phyloP scores from a whole-genome alignment of 139 green algal genomes.

The Chlorella ohadii region DNA sequence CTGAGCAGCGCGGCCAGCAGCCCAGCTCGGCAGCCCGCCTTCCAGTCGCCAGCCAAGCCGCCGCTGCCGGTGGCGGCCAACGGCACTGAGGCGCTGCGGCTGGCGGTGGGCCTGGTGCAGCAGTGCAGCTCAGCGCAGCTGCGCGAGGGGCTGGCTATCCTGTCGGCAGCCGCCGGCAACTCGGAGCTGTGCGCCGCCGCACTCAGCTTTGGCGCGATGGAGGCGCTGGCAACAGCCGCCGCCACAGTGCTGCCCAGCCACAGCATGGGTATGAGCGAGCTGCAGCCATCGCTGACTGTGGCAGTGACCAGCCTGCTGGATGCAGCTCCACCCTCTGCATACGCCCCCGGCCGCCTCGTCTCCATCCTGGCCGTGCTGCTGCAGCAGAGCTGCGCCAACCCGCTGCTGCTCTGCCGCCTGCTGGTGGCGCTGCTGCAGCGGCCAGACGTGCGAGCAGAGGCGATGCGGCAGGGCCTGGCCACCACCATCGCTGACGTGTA shows the following conservation, averaged over 20 bases:
- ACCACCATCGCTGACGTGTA: constrained; percentile 24
- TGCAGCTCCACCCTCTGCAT: neutral
- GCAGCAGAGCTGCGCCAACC: constrained; percentile 40
- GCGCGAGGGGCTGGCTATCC: constrained; percentile 38
- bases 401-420: constrained; percentile 37
- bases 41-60: constrained; percentile 37
- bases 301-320: constrained; percentile 38
- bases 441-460: constrained; percentile 36
- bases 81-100: neutral
- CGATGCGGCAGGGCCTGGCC: constrained; percentile 32
- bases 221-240: constrained; percentile 39
- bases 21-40: neutral
- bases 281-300: constrained; percentile 24
- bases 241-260: constrained; percentile 31
- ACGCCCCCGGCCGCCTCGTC: constrained; percentile 8
- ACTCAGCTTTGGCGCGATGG: constrained; percentile 21
- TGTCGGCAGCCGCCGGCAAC: constrained; percentile 21
- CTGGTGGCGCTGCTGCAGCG: constrained; percentile 41
- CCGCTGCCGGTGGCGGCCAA: constrained; percentile 2
- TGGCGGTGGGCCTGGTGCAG: constrained; percentile 20
- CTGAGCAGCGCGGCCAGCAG: neutral
- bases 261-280: constrained; percentile 42
- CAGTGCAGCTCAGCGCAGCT: constrained; percentile 17
- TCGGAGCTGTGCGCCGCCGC: neutral
- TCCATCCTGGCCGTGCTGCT: constrained; percentile 28